Evolutionary conservation across 2,329 filamentous ascomycete genomes (phyloP).

Genomic region (Aspergillus sp.): DNA sequence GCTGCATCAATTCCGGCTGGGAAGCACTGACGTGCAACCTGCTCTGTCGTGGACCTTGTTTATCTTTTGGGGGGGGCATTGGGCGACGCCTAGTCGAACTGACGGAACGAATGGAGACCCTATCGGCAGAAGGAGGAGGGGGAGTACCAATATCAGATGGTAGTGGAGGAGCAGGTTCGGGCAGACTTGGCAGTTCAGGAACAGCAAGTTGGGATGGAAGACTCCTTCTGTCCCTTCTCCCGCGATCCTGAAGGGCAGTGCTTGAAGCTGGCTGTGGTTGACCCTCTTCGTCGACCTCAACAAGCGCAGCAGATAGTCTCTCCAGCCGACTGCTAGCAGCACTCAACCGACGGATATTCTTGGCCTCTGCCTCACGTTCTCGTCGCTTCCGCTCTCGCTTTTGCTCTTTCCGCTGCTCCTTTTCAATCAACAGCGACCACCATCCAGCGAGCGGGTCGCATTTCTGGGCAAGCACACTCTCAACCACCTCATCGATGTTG

Average conservation of each 20-base stretch:
- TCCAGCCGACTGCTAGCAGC: constrained; percentile 83
- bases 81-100: constrained; percentile 74
- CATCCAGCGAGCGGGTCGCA: constrained; percentile 89
- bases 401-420: constrained; percentile 80
- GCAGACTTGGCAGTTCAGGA: constrained; percentile 69
- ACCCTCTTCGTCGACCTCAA: constrained; percentile 73
- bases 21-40: constrained; percentile 77
- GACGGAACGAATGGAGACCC: constrained; percentile 61
- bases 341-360: constrained; percentile 73
- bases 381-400: constrained; percentile 74
- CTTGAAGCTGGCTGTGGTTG: constrained; percentile 36
- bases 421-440: constrained; percentile 93
- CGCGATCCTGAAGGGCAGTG: constrained; percentile 61
- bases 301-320: constrained; percentile 67
- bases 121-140: constrained; percentile 65
- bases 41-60: constrained; percentile 69
- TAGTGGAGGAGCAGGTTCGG: constrained; percentile 48
- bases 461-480: constrained; percentile 82
- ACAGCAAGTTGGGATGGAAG: constrained; percentile 56
- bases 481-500: constrained; percentile 88
- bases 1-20: constrained; percentile 55
- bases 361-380: constrained; percentile 74
- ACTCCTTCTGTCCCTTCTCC: constrained; percentile 70
- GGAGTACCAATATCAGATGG: constrained; percentile 39
- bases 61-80: constrained; percentile 80